These are phyloP conservation scores for Salix koriyanagi DNA, from an alignment of 345 rosid genomes.

Conservation along the genomic window DNA sequence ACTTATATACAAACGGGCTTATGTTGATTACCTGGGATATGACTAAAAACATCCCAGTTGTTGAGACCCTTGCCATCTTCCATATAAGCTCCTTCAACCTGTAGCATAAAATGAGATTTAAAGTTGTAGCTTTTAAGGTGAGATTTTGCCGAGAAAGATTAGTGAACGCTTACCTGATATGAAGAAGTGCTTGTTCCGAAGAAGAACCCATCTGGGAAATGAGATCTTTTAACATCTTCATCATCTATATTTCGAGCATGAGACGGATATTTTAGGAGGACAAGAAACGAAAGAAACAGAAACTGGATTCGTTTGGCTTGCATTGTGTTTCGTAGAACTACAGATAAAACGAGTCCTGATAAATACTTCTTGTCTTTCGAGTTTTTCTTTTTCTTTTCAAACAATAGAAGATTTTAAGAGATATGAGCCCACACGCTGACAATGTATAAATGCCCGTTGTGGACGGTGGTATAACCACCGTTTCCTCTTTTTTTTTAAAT, in stretches of 20 bases:
- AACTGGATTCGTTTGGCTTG: background rate
- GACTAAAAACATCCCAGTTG: conserved; percentile 42
- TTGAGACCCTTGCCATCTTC: conserved; percentile 39
- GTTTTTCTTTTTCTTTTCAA: too few species aligned
- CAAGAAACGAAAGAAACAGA: background rate
- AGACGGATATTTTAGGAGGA: background rate
- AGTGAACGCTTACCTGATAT: conserved; percentile 8
- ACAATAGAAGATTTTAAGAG: too few species aligned
- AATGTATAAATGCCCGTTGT: too few species aligned
- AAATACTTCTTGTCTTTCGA: too few species aligned
- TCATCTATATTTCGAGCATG: background rate
- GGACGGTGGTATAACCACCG: too few species aligned
- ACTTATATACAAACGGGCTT: too few species aligned
- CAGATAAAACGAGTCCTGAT: background rate
- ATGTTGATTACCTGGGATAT: conserved; percentile 18
- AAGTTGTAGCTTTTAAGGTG: too few species aligned
- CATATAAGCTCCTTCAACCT: conserved; percentile 42
- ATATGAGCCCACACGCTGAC: too few species aligned
- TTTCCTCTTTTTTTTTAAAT: too few species aligned
- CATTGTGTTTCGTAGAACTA: background rate
- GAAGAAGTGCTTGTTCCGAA: conserved; percentile 28
- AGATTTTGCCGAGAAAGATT: too few species aligned
- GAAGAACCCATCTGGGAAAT: conserved; percentile 23
- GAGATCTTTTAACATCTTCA: conserved; percentile 8
- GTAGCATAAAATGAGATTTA: background rate